Evolutionary conservation across 1,284 basidiomycete genomes (phyloP).

Genomic region (Melampsora occidentalis): DNA sequence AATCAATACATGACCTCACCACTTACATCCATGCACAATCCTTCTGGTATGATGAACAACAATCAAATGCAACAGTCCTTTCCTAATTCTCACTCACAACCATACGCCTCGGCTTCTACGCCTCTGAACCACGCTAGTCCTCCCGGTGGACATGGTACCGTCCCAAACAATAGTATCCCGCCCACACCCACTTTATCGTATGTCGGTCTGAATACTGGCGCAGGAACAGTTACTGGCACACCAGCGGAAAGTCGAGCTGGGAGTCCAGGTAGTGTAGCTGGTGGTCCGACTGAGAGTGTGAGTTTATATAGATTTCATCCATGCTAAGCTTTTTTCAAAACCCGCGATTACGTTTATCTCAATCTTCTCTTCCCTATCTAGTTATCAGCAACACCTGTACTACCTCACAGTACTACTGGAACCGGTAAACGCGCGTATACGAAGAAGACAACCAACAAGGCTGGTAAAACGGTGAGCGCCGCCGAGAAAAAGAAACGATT

Average conservation of each 20-base stretch:
- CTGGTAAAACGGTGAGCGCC: background rate
- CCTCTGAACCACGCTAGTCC: conserved; percentile 3
- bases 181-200: conserved; percentile 3
- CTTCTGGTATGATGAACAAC: background rate
- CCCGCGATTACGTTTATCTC: background rate
- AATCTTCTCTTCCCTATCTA: background rate
- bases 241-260: conserved; percentile 33
- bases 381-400: conserved; percentile 2
- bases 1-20: conserved; percentile 22
- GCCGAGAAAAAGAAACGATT: conserved; percentile 35
- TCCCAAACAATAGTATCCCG: background rate
- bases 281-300: conserved; percentile 30
- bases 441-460: background rate
- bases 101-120: background rate
- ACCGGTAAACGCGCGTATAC: conserved; percentile 12
- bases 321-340: background rate
- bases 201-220: conserved; percentile 4
- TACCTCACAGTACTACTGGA: conserved; percentile 17
- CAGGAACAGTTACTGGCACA: conserved; percentile 4
- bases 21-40: conserved; percentile 18
- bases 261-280: conserved; percentile 40
- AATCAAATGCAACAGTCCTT: background rate
- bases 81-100: background rate
- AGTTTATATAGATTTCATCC: background rate
- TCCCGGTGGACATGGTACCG: background rate